phyloP scores from a whole-genome alignment of 257 asterid genomes.

The Leonotis leonurus region DNA sequence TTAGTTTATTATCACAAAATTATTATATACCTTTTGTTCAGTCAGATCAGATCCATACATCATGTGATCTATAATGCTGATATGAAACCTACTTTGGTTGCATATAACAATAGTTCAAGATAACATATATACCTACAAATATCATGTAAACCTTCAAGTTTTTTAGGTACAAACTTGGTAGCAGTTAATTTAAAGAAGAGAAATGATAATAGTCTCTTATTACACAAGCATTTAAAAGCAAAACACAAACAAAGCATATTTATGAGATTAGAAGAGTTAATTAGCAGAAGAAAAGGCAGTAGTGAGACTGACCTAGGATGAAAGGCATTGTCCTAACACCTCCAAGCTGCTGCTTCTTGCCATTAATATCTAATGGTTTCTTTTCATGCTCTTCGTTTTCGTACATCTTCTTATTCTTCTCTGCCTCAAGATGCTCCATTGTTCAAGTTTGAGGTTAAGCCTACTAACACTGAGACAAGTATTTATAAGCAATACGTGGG shows the following conservation, averaged over 20 bases:
- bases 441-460: constrained; percentile 7
- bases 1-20: too few species aligned
- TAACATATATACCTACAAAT: not conserved
- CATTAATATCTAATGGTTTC: constrained; percentile 1
- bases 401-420: constrained; percentile 14
- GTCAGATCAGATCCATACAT: not conserved
- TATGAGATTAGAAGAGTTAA: not conserved
- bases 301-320: constrained; percentile 48
- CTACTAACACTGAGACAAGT: not conserved
- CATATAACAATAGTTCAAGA: not conserved
- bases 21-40: not conserved
- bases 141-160: not conserved
- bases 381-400: constrained; percentile 28
- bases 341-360: constrained; percentile 35
- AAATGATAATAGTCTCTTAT: not conserved
- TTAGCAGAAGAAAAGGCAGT: not conserved
- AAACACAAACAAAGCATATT: not conserved
- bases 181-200: not conserved
- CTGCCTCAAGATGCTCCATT: constrained; percentile 34
- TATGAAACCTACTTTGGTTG: not conserved
- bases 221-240: not conserved
- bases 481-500: constrained; percentile 22
- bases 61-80: too few species aligned
- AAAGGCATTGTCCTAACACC: constrained; percentile 75
- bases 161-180: not conserved